Evolutionary conservation across 2,329 filamentous ascomycete species (phyloP).

Genomic region (Gliomastix tumulicola): DNA sequence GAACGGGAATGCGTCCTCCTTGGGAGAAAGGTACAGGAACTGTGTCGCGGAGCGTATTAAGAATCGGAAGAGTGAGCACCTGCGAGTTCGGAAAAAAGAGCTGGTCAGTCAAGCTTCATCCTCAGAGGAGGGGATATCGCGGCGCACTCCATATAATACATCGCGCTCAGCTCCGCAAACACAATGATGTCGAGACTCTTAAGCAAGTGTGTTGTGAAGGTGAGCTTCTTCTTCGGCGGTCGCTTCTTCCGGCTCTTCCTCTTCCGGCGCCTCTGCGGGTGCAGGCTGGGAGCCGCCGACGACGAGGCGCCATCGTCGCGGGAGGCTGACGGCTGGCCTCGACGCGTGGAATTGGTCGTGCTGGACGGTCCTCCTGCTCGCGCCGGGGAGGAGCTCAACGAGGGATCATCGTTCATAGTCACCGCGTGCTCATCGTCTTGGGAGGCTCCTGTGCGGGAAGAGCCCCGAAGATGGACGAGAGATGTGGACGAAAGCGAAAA

Average conservation of each 20-base stretch:
- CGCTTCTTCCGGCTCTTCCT: slow-evolving; percentile 27
- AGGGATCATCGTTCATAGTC: slow-evolving; percentile 46
- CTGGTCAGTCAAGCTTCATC: slow-evolving; percentile 1
- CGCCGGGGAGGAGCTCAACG: slow-evolving; percentile 30
- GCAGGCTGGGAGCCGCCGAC: too few relatives aligned
- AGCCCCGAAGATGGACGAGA: too few relatives aligned
- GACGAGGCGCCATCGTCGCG: too few relatives aligned
- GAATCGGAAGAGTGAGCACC: slow-evolving; percentile 59
- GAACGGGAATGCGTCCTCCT: slow-evolving; percentile 47
- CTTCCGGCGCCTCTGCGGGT: slow-evolving; percentile 24
- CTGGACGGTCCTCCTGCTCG: not conserved
- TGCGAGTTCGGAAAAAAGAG: slow-evolving; percentile 22
- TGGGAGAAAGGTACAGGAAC: slow-evolving; percentile 58
- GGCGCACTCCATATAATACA: slow-evolving; percentile 64
- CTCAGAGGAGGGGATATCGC: not conserved
- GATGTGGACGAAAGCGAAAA: too few relatives aligned
- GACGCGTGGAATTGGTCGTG: not conserved
- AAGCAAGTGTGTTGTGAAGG: slow-evolving; percentile 54
- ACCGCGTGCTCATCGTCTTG: slow-evolving; percentile 7
- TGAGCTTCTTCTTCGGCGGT: slow-evolving; percentile 45
- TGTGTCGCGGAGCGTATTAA: slow-evolving; percentile 52
- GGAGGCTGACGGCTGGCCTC: not conserved
- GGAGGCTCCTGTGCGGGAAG: too few relatives aligned
- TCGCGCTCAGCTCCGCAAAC: slow-evolving; percentile 55
- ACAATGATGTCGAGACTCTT: slow-evolving; percentile 55